These are phyloP conservation scores for Xylaria multiplex DNA, from an alignment of 2,329 filamentous ascomycete species.

Conservation along the genomic window DNA sequence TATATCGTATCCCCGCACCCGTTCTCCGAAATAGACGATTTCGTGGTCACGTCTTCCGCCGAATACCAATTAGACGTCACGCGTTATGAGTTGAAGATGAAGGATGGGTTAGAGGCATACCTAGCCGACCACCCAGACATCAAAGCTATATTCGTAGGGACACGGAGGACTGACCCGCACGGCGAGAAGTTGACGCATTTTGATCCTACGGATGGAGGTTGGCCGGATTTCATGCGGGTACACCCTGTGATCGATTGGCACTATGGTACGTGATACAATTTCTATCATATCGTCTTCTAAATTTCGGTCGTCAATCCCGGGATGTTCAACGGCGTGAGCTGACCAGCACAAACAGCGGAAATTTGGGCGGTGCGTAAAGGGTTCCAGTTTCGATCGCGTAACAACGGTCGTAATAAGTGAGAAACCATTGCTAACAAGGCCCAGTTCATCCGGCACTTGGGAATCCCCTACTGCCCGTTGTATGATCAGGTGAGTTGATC, in stretches of 20 bases:
- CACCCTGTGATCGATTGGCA: conserved; percentile 99
- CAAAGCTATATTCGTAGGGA: conserved; percentile 86
- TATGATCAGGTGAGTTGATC: conserved; percentile 68
- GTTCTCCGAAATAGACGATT: conserved; percentile 86
- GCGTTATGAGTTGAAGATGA: conserved; percentile 79
- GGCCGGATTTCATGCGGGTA: conserved; percentile 91
- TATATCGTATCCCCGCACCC: conserved; percentile 89
- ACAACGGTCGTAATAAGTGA: neutral
- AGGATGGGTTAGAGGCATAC: conserved; percentile 81
- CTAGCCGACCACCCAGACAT: conserved; percentile 71
- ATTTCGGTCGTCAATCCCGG: neutral
- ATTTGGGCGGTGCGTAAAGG: conserved; percentile 38
- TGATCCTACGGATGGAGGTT: conserved; percentile 85
- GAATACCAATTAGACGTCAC: conserved; percentile 80
- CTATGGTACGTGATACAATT: conserved; percentile 59
- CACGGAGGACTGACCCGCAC: conserved; percentile 90
- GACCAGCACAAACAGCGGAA: conserved; percentile 30
- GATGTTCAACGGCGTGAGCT: conserved; percentile 22
- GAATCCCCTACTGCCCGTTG: conserved; percentile 83
- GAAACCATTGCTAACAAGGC: conserved; percentile 25
- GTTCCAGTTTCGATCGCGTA: neutral
- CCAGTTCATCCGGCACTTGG: conserved; percentile 81
- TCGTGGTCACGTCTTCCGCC: conserved; percentile 73
- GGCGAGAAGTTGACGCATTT: conserved; percentile 82
- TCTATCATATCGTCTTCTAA: neutral